Base-by-base conservation (phyloP, 192 early-diverging fungal species). In the Geosiphon pyriformis region DNA sequence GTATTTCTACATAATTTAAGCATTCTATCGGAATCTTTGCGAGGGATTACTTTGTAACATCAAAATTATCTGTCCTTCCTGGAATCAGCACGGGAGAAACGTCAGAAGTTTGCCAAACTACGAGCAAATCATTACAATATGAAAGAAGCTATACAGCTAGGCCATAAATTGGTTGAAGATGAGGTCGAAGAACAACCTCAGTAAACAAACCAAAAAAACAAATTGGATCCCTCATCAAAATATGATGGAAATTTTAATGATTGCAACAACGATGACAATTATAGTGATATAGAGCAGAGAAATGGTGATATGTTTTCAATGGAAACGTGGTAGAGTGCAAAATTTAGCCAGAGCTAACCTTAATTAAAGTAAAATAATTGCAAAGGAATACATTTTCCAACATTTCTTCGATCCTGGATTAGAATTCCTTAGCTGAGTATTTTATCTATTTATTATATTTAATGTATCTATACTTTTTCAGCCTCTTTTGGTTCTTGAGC, bases 111-210 rank as follows among this genome's bases (percentile, higher is more conserved):
- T 75, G 82, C 80, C 47, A 77, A 80, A 61, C 72, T 91, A 72
- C 82, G 96, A 58, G 75, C 89, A 7, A 72, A 88, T 54, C 96
- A 98, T 70, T 98, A 98, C 77, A 88, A 95, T 67, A 94, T 94
- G 91, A 85, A 84, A 61, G 77, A 82, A 8, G 89, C 87, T 27
- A 69, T 92, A 59, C 60, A 76, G 63, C 73, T 82, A 37, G 76
- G 74, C 10, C 75, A 72, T 35, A 72, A 78, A 32, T 48, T 86
- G 31, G 70, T 80, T 27, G 80, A 86, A 2, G 75, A 77, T 7
- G 80, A 88, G 20, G 83, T 74, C 8, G 79, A 85, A 7, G 78
- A 82, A 12, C 76, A 79, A n/a, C n/a, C n/a, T 7, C 76, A 78
- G 10, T 58, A 76, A 66, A 63, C 20, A 25, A 75, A 2, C 51